Percentiles rank a stretch among this genome's conserved stretches.
Evolutionary conservation across 306 rosid species (phyloP).

Genomic region (Citrullus mucosospermus): DNA sequence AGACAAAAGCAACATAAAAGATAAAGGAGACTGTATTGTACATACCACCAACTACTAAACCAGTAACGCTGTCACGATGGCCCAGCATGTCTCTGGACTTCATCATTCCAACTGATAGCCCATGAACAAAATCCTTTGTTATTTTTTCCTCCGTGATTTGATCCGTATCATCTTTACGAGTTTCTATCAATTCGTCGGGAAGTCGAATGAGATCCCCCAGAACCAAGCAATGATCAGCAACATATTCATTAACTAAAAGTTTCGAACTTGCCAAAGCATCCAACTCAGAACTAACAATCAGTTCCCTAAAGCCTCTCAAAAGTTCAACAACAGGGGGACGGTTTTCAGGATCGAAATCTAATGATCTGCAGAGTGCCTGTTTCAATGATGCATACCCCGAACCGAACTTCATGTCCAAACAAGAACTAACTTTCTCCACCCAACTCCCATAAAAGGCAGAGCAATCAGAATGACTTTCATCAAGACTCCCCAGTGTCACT

Average conservation of each 20-base stretch:
- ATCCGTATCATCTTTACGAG: conserved; percentile 17
- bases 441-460: conserved; percentile 28
- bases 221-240: conserved; percentile 26
- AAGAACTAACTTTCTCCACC: conserved; percentile 41
- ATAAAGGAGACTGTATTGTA: background rate
- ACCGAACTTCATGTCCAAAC: conserved; percentile 41
- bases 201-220: conserved; percentile 48
- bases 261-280: conserved; percentile 34
- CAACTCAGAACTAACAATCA: conserved; percentile 35
- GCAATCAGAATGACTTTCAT: conserved; percentile 21
- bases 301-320: conserved; percentile 51
- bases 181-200: conserved; percentile 18
- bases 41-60: conserved; percentile 79
- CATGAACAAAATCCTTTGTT: conserved; percentile 26
- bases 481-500: conserved; percentile 18
- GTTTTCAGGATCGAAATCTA: conserved; percentile 42
- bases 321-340: conserved; percentile 47
- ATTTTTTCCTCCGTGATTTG: conserved; percentile 20
- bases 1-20: background rate
- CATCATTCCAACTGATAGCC: conserved; percentile 37
- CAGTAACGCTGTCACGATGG: conserved; percentile 72
- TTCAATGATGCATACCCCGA: conserved; percentile 31
- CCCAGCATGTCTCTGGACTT: conserved; percentile 54
- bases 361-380: conserved; percentile 42
- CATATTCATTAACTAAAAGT: conserved; percentile 13